Evolutionary conservation across 495 filamentous ascomycete genomes (phyloP).

Genomic region (Hypoxylon fuscum): DNA sequence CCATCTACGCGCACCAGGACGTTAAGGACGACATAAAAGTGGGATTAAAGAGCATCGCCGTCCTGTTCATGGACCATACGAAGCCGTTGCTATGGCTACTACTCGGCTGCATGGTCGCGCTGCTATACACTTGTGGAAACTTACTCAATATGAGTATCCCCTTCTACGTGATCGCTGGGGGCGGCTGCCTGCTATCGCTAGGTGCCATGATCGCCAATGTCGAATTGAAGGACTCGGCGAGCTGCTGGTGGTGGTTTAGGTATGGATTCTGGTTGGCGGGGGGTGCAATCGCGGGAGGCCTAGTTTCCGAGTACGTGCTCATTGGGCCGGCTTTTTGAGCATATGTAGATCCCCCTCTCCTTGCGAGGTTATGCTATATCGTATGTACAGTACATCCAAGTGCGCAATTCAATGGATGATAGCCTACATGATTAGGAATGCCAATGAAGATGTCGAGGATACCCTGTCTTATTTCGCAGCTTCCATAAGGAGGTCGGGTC

Average conservation of each 20-base stretch:
- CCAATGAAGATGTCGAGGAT: neutral
- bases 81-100: conserved; percentile 43
- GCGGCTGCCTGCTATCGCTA: conserved; percentile 43
- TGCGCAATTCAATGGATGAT: neutral
- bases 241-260: conserved; percentile 54
- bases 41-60: conserved; percentile 50
- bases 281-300: conserved; percentile 42
- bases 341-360: neutral
- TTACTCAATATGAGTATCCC: conserved; percentile 35
- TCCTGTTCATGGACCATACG: conserved; percentile 46
- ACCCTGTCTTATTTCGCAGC: neutral
- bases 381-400: neutral
- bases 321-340: conserved; percentile 10
- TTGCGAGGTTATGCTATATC: neutral
- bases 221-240: conserved; percentile 46
- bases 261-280: conserved; percentile 50
- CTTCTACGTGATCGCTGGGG: conserved; percentile 42
- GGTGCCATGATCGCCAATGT: conserved; percentile 50
- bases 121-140: conserved; percentile 38
- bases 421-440: conserved; percentile 3
- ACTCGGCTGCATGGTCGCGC: conserved; percentile 36
- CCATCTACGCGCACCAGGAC: conserved; percentile 56
- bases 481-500: neutral
- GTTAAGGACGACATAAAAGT: conserved; percentile 47
- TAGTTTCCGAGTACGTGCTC: conserved; percentile 45